Conservation (phyloP, 140 eudicot species). For the Oenanthe javanica region DNA sequence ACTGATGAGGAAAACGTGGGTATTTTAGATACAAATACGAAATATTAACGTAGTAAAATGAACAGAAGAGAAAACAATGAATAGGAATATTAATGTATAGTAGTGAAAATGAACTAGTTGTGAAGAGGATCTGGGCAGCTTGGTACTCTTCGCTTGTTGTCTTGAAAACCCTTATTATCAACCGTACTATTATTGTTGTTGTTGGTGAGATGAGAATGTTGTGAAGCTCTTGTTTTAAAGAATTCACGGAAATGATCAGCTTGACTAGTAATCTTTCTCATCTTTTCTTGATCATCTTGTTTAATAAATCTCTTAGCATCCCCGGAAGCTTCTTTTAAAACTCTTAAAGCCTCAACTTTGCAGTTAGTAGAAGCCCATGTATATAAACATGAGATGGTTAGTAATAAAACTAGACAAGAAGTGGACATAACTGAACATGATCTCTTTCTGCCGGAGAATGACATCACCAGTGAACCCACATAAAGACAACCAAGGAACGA, state of each 20-base stretch:
- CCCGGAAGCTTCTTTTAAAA: slow-evolving; percentile 1
- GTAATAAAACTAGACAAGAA: slow-evolving; percentile 24
- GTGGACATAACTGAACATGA: slow-evolving; percentile 18
- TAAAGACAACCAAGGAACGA: slow-evolving; percentile 14
- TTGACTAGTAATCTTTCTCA: slow-evolving; percentile 8
- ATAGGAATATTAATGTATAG: neutral
- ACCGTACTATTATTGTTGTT: neutral
- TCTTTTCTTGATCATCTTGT: neutral
- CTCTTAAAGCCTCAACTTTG: slow-evolving; percentile 50
- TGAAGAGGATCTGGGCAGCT: slow-evolving; percentile 99
- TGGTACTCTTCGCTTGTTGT: slow-evolving; percentile 63
- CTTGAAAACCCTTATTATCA: slow-evolving; percentile 22
- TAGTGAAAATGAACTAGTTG: slow-evolving; percentile 34
- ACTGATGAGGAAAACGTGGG: slow-evolving; percentile 83
- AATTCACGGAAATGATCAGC: slow-evolving; percentile 38
- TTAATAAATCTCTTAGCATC: neutral
- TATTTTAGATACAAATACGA: slow-evolving; percentile 51
- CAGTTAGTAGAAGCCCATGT: slow-evolving; percentile 16
- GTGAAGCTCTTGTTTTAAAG: slow-evolving; percentile 32
- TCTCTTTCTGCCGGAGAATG: slow-evolving; percentile 42
- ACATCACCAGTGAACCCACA: slow-evolving; percentile 56
- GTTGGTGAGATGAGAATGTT: slow-evolving; percentile 22
- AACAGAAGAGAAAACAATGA: neutral
- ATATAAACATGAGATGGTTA: slow-evolving; percentile 29
- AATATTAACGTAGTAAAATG: neutral